Conservation (phyloP, 2,329 filamentous ascomycete genomes). For the Ophiostoma fasciatum region DNA sequence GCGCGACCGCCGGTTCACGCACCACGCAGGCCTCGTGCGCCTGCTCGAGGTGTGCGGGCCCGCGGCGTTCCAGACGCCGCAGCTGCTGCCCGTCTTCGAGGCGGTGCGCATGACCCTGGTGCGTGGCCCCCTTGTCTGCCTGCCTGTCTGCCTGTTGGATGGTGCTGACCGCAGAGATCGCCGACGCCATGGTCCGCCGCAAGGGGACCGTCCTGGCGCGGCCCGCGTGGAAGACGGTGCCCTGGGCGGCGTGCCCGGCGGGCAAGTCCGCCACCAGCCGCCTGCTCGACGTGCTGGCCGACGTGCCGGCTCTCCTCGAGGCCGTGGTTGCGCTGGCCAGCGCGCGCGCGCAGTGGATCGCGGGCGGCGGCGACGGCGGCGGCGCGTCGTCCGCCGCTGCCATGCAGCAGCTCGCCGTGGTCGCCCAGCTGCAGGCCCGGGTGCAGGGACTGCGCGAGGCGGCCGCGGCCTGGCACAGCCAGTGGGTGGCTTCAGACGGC, state of each 20-base stretch:
- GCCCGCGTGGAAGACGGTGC: conserved; percentile 13
- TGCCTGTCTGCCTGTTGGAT: neutral
- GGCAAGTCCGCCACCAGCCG: conserved; percentile 11
- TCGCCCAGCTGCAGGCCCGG: conserved; percentile 7
- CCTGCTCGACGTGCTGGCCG: conserved; percentile 14
- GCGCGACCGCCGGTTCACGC: conserved; percentile 14
- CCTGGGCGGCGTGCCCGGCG: conserved; percentile 11
- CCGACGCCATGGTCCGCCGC: conserved; percentile 14
- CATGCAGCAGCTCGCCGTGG: conserved; percentile 5
- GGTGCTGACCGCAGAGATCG: conserved; percentile 12
- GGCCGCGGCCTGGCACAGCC: conserved; percentile 7
- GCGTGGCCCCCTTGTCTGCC: neutral
- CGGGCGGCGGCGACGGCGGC: conserved; percentile 1
- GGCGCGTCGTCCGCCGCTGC: no score
- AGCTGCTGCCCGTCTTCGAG: conserved; percentile 14
- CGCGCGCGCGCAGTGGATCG: conserved; percentile 10
- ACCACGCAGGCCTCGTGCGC: conserved; percentile 15
- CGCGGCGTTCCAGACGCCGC: conserved; percentile 13
- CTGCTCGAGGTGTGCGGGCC: conserved; percentile 16
- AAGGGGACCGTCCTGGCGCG: conserved; percentile 12
- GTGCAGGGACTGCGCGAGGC: conserved; percentile 1
- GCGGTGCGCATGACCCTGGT: conserved; percentile 15
- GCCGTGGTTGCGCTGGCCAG: conserved; percentile 7
- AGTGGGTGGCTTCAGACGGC: no score
- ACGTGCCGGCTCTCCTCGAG: conserved; percentile 13